Base-by-base conservation (phyloP, 2,329 filamentous ascomycete genomes). In the Aphanoascus verrucosus region DNA sequence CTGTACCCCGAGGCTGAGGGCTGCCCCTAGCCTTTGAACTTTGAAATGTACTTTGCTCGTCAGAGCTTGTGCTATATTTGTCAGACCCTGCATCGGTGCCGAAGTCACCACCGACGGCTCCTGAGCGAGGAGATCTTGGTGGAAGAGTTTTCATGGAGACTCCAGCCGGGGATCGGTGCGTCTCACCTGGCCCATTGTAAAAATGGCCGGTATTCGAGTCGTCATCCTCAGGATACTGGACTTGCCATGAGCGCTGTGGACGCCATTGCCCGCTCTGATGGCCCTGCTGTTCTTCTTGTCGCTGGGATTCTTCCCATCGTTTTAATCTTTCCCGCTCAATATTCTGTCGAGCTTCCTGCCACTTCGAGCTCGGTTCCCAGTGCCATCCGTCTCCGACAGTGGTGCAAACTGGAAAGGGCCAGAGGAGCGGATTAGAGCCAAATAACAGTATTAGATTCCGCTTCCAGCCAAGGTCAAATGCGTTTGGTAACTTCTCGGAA, bases 381-480 rank as follows among this genome's bases (percentile, higher is more conserved):
- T 77, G 78, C 91, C 91, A 98, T 19, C 93, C 93, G 67, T 98
- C 88, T 34, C 91, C 91, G 0, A 82, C 86, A 1, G 89, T 94
- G 64, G 86, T 97, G 67, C 80, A 82, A 44, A 97, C 73, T 0
- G 93, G 93, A 1, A 97, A 57, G 28, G 77, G 72, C 91, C 93
- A 97, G 7, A 93, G 74, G 23, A 80, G 69, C 1, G 82, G 83
- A 0, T 74, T 80, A 0, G 81, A 79, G 0, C 93, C 93, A 59
- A 98, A 88, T 1, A 98, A 77, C 65, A 95, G 87, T 0, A 72
- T 65, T 4, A 97, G 68, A 66, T 98, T 98, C 41, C 78, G 79
- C 55, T 79, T 82, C 78, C 84, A 85, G 55, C 93, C 93, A 1
- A 95, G 80, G 62, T 98, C 87, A 64, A 98, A 98, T 1, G 90